Percentiles rank a stretch among this genome's conserved stretches.
Conservation (phyloP, 2,329 filamentous ascomycete species). For the Colletotrichum eleusines region DNA sequence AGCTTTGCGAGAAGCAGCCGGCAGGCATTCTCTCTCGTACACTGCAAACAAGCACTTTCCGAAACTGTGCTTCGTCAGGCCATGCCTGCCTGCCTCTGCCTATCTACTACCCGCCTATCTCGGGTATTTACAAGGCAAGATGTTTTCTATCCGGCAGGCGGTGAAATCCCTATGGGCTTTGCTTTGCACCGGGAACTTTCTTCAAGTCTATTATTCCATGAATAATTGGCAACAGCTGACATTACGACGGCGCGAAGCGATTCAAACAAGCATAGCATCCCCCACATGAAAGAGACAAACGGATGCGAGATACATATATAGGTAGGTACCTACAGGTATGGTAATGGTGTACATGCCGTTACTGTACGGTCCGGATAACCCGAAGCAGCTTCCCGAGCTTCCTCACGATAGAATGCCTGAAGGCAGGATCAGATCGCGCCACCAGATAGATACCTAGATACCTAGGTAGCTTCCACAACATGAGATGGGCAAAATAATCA, state of each 20-base stretch:
- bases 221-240: neutral
- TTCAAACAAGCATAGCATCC: neutral
- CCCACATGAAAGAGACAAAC: neutral
- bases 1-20: neutral
- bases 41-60: neutral
- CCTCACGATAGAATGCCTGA: constrained; percentile 29
- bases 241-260: neutral
- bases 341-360: too few species aligned
- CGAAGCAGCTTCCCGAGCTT: constrained; percentile 14
- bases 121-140: too few species aligned
- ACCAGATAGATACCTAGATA: neutral
- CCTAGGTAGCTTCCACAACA: neutral
- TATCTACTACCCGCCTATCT: too few species aligned
- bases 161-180: neutral
- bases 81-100: neutral
- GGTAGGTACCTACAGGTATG: too few species aligned
- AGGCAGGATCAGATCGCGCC: constrained; percentile 22
- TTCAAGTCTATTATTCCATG: neutral
- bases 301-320: neutral
- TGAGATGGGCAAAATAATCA: neutral
- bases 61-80: neutral
- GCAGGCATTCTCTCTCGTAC: neutral
- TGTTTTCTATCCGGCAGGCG: neutral
- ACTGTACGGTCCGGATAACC: neutral
- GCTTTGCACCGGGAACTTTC: neutral